phyloP scores from a whole-genome alignment of 164 flowering plant species.

The Aristolochia californica region DNA sequence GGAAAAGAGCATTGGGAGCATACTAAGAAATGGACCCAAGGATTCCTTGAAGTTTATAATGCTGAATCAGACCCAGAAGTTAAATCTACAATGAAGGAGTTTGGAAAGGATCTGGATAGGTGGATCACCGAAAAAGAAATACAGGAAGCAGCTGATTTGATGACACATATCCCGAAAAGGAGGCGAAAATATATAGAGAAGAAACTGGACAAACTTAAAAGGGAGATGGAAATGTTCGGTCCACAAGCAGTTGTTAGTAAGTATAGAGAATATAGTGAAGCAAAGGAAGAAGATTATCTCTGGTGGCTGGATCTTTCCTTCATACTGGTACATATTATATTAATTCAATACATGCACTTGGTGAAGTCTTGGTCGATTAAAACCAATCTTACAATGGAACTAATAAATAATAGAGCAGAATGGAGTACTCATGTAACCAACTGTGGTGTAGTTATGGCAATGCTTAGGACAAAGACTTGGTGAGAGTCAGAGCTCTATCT shows the following conservation, averaged over 20 bases:
- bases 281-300: conserved; percentile 68
- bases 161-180: conserved; percentile 47
- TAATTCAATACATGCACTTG: too few relatives aligned
- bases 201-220: conserved; percentile 61
- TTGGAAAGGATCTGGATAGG: conserved; percentile 70
- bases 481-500: too few relatives aligned
- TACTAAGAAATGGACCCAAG: conserved; percentile 88
- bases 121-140: conserved; percentile 92
- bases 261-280: conserved; percentile 78
- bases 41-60: conserved; percentile 67
- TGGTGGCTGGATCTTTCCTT: conserved; percentile 97
- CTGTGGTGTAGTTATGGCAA: too few relatives aligned
- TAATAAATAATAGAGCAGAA: too few relatives aligned
- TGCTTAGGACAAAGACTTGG: too few relatives aligned
- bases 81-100: conserved; percentile 67
- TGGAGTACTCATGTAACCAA: too few relatives aligned
- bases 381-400: too few relatives aligned
- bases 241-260: conserved; percentile 91
- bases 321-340: conserved; percentile 42
- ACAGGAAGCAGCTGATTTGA: conserved; percentile 63
- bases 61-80: conserved; percentile 82
- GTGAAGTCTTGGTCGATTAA: too few relatives aligned
- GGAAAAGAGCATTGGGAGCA: conserved; percentile 96
- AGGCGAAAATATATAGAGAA: conserved; percentile 46
- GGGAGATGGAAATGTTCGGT: conserved; percentile 83